These are phyloP conservation scores for Xylariomycetidae sp. DNA, from an alignment of 2,329 filamentous ascomycete species.

Conservation along the genomic window DNA sequence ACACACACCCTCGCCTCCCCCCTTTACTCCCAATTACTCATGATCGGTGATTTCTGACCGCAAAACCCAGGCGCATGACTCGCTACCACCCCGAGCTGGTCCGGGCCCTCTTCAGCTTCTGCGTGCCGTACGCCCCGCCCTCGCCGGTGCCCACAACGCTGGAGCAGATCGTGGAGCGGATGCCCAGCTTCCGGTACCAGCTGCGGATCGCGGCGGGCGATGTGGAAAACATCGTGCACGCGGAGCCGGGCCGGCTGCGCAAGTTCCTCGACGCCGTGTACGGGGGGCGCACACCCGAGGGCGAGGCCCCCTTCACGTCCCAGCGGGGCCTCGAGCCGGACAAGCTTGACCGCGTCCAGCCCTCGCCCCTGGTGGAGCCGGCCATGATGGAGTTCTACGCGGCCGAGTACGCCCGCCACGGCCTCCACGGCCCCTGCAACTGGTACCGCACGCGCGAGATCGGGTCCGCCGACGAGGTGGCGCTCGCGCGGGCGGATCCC, in stretches of 20 bases:
- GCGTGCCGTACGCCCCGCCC: slow-evolving; percentile 68
- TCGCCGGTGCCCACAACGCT: slow-evolving; percentile 47
- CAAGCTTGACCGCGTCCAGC: slow-evolving; percentile 52
- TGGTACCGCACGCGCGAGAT: slow-evolving; percentile 77
- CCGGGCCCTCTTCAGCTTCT: slow-evolving; percentile 71
- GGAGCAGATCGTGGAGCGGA: slow-evolving; percentile 50
- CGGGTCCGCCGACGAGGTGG: slow-evolving; percentile 72
- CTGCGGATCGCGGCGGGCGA: slow-evolving; percentile 69
- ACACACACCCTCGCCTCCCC: too few relatives aligned
- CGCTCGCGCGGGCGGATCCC: slow-evolving; percentile 54
- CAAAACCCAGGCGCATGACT: slow-evolving; percentile 52
- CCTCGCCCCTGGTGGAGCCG: slow-evolving; percentile 55
- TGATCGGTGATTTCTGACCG: too few relatives aligned
- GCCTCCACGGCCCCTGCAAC: slow-evolving; percentile 75
- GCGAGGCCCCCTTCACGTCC: slow-evolving; percentile 54
- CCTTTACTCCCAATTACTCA: too few relatives aligned
- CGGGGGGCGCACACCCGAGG: slow-evolving; percentile 56
- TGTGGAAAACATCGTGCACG: slow-evolving; percentile 55
- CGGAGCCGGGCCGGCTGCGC: slow-evolving; percentile 51
- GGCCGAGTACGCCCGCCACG: slow-evolving; percentile 63
- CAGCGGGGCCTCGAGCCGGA: slow-evolving; percentile 61
- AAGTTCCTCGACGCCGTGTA: slow-evolving; percentile 69
- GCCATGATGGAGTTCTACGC: slow-evolving; percentile 77
- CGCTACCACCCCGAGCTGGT: slow-evolving; percentile 71
- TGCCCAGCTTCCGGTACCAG: slow-evolving; percentile 80